Percentiles rank a stretch among this genome's conserved stretches.
phyloP scores from a whole-genome alignment of 176 grass and related monocot genomes.

The Themeda triandra region DNA sequence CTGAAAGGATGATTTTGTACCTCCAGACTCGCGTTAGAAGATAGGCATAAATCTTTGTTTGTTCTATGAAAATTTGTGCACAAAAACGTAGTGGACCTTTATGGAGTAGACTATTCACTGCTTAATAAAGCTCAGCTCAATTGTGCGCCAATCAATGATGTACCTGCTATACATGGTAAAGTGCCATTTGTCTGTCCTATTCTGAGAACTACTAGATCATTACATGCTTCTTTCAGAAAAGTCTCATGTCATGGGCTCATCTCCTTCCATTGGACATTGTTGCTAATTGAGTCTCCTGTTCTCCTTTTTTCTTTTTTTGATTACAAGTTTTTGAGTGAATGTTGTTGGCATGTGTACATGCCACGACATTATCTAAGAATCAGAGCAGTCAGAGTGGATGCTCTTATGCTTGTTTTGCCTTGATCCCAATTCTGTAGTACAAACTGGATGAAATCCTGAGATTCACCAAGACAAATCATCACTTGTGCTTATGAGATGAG shows the following conservation, averaged over 20 bases:
- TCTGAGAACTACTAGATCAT: not conserved
- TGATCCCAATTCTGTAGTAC: conserved; percentile 13
- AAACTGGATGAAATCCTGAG: conserved; percentile 50
- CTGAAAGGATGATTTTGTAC: not conserved
- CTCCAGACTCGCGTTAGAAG: conserved; percentile 14
- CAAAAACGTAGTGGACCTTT: not conserved
- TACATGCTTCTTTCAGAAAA: not conserved
- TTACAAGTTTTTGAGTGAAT: conserved; percentile 1
- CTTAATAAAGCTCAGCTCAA: not conserved
- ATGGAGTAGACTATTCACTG: conserved; percentile 9
- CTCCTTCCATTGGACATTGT: not conserved
- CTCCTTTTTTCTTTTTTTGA: not conserved
- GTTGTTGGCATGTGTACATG: conserved; percentile 49
- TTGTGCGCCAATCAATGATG: not conserved
- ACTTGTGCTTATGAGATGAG: too few relatives aligned
- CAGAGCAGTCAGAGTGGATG: conserved; percentile 42
- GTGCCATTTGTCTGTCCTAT: not conserved
- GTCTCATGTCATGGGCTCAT: not conserved
- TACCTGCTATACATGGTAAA: conserved; percentile 21
- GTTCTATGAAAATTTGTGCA: not conserved
- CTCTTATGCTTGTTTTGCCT: conserved; percentile 19
- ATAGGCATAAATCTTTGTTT: conserved; percentile 8
- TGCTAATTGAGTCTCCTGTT: not conserved
- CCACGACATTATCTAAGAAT: conserved; percentile 45
- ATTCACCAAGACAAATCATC: conserved; percentile 17